Evolutionary conservation across 257 asterid species (phyloP).

Genomic region (Cynanchum wilfordii): DNA sequence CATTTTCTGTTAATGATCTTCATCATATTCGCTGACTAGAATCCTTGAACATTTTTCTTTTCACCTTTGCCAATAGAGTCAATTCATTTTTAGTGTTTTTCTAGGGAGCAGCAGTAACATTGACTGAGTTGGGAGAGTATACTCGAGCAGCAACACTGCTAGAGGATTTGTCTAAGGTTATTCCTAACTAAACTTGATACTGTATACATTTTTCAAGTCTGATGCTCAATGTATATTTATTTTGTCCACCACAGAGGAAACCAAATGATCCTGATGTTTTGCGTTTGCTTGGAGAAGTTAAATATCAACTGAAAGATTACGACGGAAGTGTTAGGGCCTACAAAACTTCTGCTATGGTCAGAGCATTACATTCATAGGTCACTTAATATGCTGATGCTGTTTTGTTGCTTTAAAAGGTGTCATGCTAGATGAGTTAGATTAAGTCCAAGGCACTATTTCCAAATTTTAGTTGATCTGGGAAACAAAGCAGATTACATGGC

Average conservation of each 20-base stretch:
- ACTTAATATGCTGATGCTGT: not conserved
- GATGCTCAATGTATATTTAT: constrained; percentile 20
- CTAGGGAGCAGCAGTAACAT: constrained; percentile 93
- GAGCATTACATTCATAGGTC: constrained; percentile 17
- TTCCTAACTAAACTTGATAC: constrained; percentile 18
- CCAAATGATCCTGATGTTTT: constrained; percentile 73
- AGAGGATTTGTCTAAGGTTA: constrained; percentile 76
- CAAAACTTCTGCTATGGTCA: constrained; percentile 63
- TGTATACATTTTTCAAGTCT: constrained; percentile 13
- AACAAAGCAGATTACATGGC: not conserved
- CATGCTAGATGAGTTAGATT: not conserved
- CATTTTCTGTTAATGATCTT: constrained; percentile 6
- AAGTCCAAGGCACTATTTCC: not conserved
- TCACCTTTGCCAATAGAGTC: constrained; percentile 17
- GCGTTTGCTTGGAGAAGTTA: constrained; percentile 94
- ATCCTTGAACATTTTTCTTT: not conserved
- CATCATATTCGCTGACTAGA: not conserved
- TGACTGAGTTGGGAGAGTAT: constrained; percentile 78
- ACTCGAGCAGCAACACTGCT: constrained; percentile 57
- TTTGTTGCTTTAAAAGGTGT: not conserved
- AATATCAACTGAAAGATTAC: constrained; percentile 77
- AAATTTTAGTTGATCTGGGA: not conserved
- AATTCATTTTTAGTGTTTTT: constrained; percentile 15
- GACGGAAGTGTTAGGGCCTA: constrained; percentile 80
- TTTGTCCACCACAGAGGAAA: constrained; percentile 49